These are phyloP conservation scores for Cercophora scortea DNA, from an alignment of 495 filamentous ascomycete species.

Conservation along the genomic window DNA sequence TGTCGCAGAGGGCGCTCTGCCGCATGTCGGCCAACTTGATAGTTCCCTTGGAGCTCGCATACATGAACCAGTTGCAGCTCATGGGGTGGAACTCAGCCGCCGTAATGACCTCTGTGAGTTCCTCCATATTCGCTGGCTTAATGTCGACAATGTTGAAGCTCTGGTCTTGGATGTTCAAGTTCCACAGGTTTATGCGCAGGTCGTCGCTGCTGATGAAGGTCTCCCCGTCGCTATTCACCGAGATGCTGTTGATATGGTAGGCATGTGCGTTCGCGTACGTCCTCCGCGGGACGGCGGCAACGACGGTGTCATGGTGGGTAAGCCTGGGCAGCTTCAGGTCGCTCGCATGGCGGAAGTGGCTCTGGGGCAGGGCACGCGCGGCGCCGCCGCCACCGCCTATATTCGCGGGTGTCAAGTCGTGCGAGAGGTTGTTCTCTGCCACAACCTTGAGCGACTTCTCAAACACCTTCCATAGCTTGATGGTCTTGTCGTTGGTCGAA, in stretches of 20 bases:
- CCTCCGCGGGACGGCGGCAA: conserved; percentile 88
- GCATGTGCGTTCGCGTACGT: conserved; percentile 98
- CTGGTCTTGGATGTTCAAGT: conserved; percentile 97
- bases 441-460: conserved; percentile 99
- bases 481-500: conserved; percentile 98
- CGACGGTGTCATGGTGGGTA: conserved; percentile 97
- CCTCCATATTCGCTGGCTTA: conserved; percentile 99
- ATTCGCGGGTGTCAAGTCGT: conserved; percentile 79
- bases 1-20: conserved; percentile 89
- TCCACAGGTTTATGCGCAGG: conserved; percentile 96
- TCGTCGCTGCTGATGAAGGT: conserved; percentile 99
- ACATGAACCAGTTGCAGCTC: conserved; percentile 99
- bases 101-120: conserved; percentile 97
- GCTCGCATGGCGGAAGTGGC: conserved; percentile 69
- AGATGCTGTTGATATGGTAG: conserved; percentile 99
- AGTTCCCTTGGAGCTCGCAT: conserved; percentile 96
- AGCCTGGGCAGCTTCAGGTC: conserved; percentile 88
- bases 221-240: conserved; percentile 97
- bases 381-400: conserved; percentile 67
- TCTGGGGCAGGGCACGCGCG: conserved; percentile 56
- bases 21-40: conserved; percentile 99
- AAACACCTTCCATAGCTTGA: conserved; percentile 99
- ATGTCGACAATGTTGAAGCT: conserved; percentile 99
- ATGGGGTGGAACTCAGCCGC: conserved; percentile 95
- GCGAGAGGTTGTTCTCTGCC: conserved; percentile 95